Evolutionary conservation across 495 filamentous ascomycete species (phyloP).

Genomic region (Aspergillus sparsus): DNA sequence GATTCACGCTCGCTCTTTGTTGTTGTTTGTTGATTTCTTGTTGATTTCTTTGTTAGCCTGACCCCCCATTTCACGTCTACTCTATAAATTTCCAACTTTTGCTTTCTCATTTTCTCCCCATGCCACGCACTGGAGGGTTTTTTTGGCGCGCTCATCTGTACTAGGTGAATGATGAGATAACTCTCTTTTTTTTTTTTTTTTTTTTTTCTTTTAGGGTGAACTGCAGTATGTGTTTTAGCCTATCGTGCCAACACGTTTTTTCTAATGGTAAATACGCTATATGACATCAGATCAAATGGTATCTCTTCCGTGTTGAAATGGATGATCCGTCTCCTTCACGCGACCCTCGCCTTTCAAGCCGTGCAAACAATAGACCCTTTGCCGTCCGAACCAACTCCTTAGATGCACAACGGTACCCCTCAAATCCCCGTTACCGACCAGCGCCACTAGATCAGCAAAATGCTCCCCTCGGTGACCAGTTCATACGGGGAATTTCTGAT

Average conservation of each 20-base stretch:
- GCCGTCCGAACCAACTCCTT: background rate
- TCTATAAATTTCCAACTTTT: background rate
- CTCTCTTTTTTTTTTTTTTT: background rate
- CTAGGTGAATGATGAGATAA: background rate
- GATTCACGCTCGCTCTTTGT: constrained; percentile 4
- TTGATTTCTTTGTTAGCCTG: background rate
- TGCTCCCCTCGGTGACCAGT: constrained; percentile 11
- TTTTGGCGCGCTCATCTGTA: background rate
- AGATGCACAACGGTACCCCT: background rate
- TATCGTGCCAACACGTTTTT: too few species aligned
- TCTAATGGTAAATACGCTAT: background rate
- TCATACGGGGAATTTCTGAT: constrained; percentile 23
- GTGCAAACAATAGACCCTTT: background rate
- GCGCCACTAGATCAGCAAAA: background rate
- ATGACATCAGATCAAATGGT: background rate
- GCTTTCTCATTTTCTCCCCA: background rate
- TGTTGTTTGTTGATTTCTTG: background rate
- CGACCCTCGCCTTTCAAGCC: constrained; percentile 16
- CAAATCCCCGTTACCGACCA: background rate
- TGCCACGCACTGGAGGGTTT: background rate
- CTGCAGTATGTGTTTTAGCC: too few species aligned
- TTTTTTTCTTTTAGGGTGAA: background rate
- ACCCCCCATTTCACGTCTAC: background rate
- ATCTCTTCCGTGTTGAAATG: background rate
- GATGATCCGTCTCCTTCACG: constrained; percentile 9